A percentile compares a stretch with the other conserved stretches of the same genome.
Evolutionary conservation across 148 eudicot genomes (phyloP).

Genomic region (Simmondsia chinensis): DNA sequence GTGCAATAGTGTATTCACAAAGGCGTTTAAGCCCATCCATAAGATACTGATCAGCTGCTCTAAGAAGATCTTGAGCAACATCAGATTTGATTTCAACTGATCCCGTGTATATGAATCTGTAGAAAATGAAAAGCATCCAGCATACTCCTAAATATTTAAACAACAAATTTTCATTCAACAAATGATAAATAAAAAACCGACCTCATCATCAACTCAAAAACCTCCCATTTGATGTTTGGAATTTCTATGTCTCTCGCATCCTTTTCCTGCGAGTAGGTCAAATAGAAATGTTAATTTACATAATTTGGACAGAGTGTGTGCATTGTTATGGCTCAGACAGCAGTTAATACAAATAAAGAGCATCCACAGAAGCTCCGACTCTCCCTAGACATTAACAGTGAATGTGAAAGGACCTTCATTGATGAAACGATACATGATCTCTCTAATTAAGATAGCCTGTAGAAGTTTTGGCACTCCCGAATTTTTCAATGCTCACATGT

Average conservation of each 20-base stretch:
- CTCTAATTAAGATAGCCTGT: too few relatives aligned
- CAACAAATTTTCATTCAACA: too few relatives aligned
- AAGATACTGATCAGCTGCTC: conserved; percentile 91
- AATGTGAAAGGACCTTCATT: too few relatives aligned
- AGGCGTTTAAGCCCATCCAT: conserved; percentile 82
- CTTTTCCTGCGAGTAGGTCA: conserved; percentile 40
- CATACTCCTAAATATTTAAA: not conserved
- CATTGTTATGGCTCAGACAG: too few relatives aligned
- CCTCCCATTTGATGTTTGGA: conserved; percentile 85
- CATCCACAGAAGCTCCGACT: too few relatives aligned
- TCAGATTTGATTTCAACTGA: conserved; percentile 56
- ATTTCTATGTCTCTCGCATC: conserved; percentile 78
- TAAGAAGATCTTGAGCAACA: conserved; percentile 76
- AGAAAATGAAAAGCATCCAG: conserved; percentile 3
- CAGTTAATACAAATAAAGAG: too few relatives aligned
- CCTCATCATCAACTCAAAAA: conserved; percentile 98
- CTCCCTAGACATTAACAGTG: too few relatives aligned
- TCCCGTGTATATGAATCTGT: conserved; percentile 86
- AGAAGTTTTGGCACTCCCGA: too few relatives aligned
- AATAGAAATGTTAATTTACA: too few relatives aligned
- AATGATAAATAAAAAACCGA: conserved; percentile 13
- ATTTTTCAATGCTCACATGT: too few relatives aligned
- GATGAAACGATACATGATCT: too few relatives aligned
- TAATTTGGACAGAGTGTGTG: too few relatives aligned
- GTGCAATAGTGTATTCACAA: conserved; percentile 75